Evolutionary conservation across 768 basidiomycete species (phyloP), one percentile per base, ranked within the genome.

Genomic region (Phlebiopsis flavidoalba): DNA sequence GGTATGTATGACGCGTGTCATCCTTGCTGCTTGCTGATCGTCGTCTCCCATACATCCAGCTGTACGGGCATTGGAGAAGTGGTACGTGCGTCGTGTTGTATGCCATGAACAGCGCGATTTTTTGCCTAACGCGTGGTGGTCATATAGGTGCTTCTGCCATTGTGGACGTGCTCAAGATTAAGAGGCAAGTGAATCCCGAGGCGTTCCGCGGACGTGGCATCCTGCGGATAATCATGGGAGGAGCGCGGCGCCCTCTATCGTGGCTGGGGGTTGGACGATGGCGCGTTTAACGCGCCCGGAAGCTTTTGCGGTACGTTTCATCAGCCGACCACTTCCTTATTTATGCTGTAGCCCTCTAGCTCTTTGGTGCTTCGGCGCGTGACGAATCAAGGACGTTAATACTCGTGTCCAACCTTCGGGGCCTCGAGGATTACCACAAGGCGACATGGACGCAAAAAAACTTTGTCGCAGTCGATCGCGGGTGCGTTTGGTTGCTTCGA

Each of bases 381-480:
- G 26, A 31, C 26, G 26, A 31, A n/a, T n/a, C n/a, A n/a, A 31
- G 26, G 26, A 93, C 95, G 35, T 98, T 98, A 74, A 95, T 98
- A 67, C 95, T 95, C 73, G 74, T 90, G 51, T 91, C 98, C 66
- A n/a, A n/a, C n/a, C n/a, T n/a, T n/a, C n/a, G n/a, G n/a, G 87
- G 91, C 51, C 84, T 98, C 5, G 72, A 82, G 24, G 96, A 98
- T 73, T 99, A 93, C 78, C 89, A 88, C 56, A 83, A 88, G 66
- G 96, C 96, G n/a, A 98, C 96, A 0, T 98, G 95, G 94, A 79
- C 77, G 10, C 95, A 99, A 76, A 99, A 99, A 76, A 99, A 99
- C 79, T 98, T 98, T 70, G 83, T 98, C 66, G 94, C 96, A n/a
- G 0, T 96, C 94, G 12, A 82, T 98, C 60, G 89, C 88, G 5